Percentiles rank a stretch among this genome's conserved stretches.
These are phyloP conservation scores for Zizania latifolia DNA, from an alignment of 176 grass and related monocot genomes.

Conservation along the genomic window DNA sequence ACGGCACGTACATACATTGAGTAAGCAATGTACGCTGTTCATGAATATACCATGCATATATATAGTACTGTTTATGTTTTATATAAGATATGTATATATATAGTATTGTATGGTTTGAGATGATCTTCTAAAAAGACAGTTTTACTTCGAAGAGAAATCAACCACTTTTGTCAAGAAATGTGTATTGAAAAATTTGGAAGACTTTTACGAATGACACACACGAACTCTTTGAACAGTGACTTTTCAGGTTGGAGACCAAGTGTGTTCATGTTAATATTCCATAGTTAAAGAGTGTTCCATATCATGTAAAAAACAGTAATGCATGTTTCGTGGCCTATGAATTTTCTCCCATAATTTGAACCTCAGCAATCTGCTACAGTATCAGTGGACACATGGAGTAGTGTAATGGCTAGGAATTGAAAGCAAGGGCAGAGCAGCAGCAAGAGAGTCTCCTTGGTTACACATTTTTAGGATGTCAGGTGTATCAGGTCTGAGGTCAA, in stretches of 20 bases:
- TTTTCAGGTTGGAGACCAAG: not conserved
- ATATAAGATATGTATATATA: too few species aligned
- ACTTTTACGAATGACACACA: not conserved
- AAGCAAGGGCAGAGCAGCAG: not conserved
- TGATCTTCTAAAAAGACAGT: too few species aligned
- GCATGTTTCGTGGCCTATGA: too few species aligned
- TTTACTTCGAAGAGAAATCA: too few species aligned
- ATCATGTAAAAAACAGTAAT: too few species aligned
- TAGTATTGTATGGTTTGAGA: too few species aligned
- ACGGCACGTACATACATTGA: too few species aligned
- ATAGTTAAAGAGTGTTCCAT: not conserved
- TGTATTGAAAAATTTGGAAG: not conserved
- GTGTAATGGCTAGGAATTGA: not conserved
- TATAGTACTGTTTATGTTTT: too few species aligned
- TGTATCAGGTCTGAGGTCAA: constrained; percentile 41
- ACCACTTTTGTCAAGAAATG: too few species aligned
- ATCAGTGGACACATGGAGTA: not conserved
- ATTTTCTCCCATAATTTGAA: not conserved
- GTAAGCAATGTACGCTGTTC: too few species aligned
- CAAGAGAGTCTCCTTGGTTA: not conserved
- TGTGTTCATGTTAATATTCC: not conserved
- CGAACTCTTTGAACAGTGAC: not conserved
- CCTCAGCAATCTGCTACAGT: not conserved
- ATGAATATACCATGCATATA: too few species aligned
- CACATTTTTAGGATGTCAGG: constrained; percentile 39